Evolutionary conservation across 192 early-diverging fungal genomes (phyloP), one percentile per base, ranked within the genome.

Genomic region (Coemansia sp.): DNA sequence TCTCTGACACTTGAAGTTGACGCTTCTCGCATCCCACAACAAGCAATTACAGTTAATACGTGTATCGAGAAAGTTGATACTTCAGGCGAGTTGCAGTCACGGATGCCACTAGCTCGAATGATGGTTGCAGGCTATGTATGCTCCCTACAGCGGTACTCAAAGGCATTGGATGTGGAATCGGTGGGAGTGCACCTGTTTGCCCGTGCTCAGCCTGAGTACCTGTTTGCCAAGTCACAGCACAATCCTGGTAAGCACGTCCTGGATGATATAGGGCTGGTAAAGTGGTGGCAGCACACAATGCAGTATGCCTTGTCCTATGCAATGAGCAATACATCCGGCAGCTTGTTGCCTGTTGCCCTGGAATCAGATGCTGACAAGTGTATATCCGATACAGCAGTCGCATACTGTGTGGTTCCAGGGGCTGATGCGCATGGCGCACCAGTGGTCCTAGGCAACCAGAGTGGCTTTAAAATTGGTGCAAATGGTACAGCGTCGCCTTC

Each of bases 171-270:
- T 11, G 31, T 68, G 4, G 24, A 58, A 11, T 26, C 58, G 1
- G 63, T 73, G 7, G 65, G 64, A 5, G 55, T 90, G 7, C 74
- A 88, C 61, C 56, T 92, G 24, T 95, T 94, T 83, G 93, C 92
- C 7, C 84, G 93, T 4, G 76, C 92, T 5, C 93, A 95, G 70
- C 91, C 91, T 12, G 86, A 90, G 60, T 95, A 95, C 56, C 73
- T 95, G 9, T 95, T 95, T 85, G 82, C 84, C 25, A 63, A 82
- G 24, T 93, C 92, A 9, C 71, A 79, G 40, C 56, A 84, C 34
- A 93, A 92, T 64, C 44, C 70, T 9, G 53, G 47, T 3, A 95
- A 95, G 40, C 81, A 66, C n/a, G 61, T 80, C 26, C 77, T 92
- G 23, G 67, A 79, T 37, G 91, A 93, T 60, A 56, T 81, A 8